These are phyloP conservation scores for Arabidopsis hybrid DNA, from an alignment of 441 rosid species.

Conservation along the genomic window DNA sequence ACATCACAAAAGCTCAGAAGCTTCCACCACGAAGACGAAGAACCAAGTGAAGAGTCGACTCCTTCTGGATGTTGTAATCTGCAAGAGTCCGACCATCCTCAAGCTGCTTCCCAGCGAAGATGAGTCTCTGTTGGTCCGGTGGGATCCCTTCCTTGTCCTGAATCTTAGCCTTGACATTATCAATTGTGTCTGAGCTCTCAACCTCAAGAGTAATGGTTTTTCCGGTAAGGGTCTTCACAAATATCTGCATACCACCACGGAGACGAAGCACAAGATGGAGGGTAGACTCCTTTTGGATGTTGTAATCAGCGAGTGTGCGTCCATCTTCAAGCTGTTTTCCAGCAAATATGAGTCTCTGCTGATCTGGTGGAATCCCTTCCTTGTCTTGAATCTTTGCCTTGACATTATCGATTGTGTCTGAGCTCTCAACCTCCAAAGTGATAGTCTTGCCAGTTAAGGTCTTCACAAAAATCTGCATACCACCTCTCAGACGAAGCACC, in stretches of 20 bases:
- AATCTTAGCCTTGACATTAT: conserved; percentile 43
- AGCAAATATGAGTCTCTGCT: conserved; percentile 43
- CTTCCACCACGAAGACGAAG: conserved; percentile 46
- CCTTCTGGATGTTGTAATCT: conserved; percentile 49
- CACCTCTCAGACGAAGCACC: conserved; percentile 41
- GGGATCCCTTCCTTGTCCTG: conserved; percentile 50
- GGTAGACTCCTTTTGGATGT: conserved; percentile 43
- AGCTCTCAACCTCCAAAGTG: conserved; percentile 48
- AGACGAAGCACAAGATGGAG: conserved; percentile 40
- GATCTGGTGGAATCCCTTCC: conserved; percentile 50
- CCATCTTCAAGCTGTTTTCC: conserved; percentile 44
- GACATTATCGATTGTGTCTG: conserved; percentile 41
- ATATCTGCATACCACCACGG: conserved; percentile 48
- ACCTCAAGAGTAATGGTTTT: conserved; percentile 45
- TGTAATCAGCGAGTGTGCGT: conserved; percentile 32
- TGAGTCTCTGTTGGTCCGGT: conserved; percentile 47
- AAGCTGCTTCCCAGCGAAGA: conserved; percentile 48
- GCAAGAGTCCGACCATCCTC: conserved; percentile 48
- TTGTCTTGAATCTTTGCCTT: conserved; percentile 48
- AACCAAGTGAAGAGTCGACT: conserved; percentile 46
- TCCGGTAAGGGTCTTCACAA: conserved; percentile 43
- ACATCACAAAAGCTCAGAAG: not conserved
- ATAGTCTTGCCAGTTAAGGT: conserved; percentile 46
- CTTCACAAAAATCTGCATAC: conserved; percentile 49
- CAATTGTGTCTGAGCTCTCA: conserved; percentile 46